Conservation (phyloP, 2,329 filamentous ascomycete genomes). For the Aspergillus neotritici region DNA sequence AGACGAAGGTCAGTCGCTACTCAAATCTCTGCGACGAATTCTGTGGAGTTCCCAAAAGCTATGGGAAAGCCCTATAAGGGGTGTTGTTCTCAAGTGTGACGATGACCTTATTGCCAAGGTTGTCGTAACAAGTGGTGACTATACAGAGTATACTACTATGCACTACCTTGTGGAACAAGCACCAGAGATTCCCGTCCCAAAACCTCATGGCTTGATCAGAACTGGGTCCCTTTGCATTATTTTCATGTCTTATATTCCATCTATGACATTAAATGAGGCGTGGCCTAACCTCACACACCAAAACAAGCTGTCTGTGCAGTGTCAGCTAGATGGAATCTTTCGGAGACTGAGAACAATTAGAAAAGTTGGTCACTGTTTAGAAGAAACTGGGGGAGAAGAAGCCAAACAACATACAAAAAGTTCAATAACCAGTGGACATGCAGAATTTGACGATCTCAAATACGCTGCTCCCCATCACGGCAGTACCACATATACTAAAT, state of each 20-base stretch:
- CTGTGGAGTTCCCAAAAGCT: conserved; percentile 20
- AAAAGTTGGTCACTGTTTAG: conserved; percentile 13
- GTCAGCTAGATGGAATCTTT: conserved; percentile 17
- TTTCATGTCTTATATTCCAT: conserved; percentile 26
- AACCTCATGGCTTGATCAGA: conserved; percentile 21
- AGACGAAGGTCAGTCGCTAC: conserved; percentile 8
- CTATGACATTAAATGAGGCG: conserved; percentile 16
- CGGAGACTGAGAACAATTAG: conserved; percentile 16
- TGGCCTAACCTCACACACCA: conserved; percentile 20
- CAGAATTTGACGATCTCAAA: conserved; percentile 20
- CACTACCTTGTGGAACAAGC: conserved; percentile 19
- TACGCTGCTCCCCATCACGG: conserved; percentile 17
- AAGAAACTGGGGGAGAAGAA: conserved; percentile 23
- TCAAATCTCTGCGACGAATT: conserved; percentile 14
- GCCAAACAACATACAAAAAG: conserved; percentile 16
- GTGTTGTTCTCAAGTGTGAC: conserved; percentile 20
- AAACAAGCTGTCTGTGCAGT: conserved; percentile 17
- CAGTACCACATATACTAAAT: conserved; percentile 18
- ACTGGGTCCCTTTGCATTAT: conserved; percentile 20
- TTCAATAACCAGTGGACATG: too few relatives aligned
- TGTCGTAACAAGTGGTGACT: conserved; percentile 11
- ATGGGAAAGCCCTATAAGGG: conserved; percentile 18
- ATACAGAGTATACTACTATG: conserved; percentile 24
- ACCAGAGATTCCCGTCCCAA: conserved; percentile 24
- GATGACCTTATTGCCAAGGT: conserved; percentile 19